Evolutionary conservation across 83 land plant species (phyloP), one percentile per base, ranked within the genome.

Genomic region (Larix sibirica): DNA sequence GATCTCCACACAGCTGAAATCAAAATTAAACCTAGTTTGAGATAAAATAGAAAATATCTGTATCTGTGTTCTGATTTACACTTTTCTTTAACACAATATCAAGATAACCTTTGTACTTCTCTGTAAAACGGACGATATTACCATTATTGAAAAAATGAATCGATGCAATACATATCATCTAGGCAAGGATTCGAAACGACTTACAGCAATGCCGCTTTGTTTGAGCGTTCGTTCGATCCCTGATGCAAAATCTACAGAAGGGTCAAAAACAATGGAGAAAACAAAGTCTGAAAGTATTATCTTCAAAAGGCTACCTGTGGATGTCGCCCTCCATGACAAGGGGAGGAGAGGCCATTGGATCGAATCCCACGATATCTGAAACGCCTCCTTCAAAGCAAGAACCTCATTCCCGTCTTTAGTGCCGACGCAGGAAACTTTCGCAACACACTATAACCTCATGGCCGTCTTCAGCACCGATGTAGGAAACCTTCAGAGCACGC

Each of bases 161-260:
- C 0, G 59, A 62, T 20, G 26, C 42, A 0, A 64, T 63, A 13
- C 24, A 67, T 28, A 58, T 89, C 24, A n/a, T 79, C 79, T 2
- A 68, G 28, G 28, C 28, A 28, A 62, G 64, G 47, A n/a, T 7
- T 44, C 9, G 31, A 4, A 38, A 62, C 50, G 28, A 28, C 28
- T 12, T 3, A 82, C 87, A 1, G 70, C 84, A 62, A 94, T 80
- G 26, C 96, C 96, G 3, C 87, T 86, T 13, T 66, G 31, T 58
- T 89, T 93, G 3, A 95, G 82, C 0, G 69, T 77, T 8, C 90
- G 79, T 40, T 89, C 93, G 47, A 89, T 73, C 80, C 84, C 88
- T 47, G 77, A 86, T 8, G 86, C 66, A 33, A 68, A 77, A 28
- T 16, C 24, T 10, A 77, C 33, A 36, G 87, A 83, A 42, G 50